phyloP scores from a whole-genome alignment of 1,284 basidiomycete genomes.

The Ganoderma boninense region DNA sequence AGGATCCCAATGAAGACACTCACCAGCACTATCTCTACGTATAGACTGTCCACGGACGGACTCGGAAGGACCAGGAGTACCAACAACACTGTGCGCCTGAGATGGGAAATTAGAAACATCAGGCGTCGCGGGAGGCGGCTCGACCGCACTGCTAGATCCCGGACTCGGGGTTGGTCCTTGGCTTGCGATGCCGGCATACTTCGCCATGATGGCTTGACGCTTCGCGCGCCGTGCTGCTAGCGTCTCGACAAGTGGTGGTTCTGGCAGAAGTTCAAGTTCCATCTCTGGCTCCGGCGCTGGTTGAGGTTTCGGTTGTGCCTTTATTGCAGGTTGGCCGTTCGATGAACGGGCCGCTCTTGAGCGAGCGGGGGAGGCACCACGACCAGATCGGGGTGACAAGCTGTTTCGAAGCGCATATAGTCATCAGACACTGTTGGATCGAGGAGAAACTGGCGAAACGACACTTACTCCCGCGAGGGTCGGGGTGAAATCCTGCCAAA shows the following conservation, averaged over 20 bases:
- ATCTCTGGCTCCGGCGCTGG: constrained; percentile 4
- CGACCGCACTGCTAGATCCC: constrained; percentile 75
- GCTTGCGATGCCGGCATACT: constrained; percentile 68
- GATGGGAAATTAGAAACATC: constrained; percentile 68
- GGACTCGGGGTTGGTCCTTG: constrained; percentile 59
- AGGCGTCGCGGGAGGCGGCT: constrained; percentile 66
- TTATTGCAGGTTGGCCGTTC: not conserved
- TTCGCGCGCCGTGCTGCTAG: constrained; percentile 83
- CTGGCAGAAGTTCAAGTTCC: constrained; percentile 53
- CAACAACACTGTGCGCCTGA: constrained; percentile 58
- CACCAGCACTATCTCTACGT: constrained; percentile 24
- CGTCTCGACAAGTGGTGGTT: constrained; percentile 68
- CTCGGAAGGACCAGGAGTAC: constrained; percentile 40
- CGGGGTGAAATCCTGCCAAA: constrained; percentile 67
- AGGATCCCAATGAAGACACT: constrained; percentile 1
- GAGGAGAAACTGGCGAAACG: constrained; percentile 29
- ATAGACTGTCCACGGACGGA: constrained; percentile 14
- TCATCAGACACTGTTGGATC: not conserved
- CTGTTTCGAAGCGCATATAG: constrained; percentile 1
- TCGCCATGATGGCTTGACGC: constrained; percentile 87
- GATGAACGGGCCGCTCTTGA: constrained; percentile 9
- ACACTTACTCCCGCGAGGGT: constrained; percentile 41
- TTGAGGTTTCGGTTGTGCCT: constrained; percentile 24
- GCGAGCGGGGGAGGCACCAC: constrained; percentile 38
- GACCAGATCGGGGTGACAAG: constrained; percentile 26